Percentiles rank a stretch among this genome's conserved stretches.
Conservation (phyloP, 1,284 basidiomycete species). For the Austropuccinia psidii region DNA sequence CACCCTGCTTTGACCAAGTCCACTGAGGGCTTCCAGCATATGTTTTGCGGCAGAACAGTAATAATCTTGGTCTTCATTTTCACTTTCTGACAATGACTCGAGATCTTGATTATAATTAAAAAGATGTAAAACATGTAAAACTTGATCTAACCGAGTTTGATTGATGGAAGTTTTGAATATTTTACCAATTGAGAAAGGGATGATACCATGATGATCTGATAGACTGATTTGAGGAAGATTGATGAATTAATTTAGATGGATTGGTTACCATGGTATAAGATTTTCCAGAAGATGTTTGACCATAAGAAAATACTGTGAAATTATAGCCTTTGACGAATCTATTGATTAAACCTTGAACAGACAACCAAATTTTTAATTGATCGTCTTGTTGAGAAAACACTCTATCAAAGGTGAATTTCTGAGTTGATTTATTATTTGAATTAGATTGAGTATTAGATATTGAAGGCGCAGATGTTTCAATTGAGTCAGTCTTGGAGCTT, state of each 20-base stretch:
- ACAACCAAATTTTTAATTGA: constrained; percentile 77
- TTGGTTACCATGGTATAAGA: constrained; percentile 86
- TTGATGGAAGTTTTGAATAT: too few species aligned
- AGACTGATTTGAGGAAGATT: constrained; percentile 52
- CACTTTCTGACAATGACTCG: too few species aligned
- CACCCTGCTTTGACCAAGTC: too few species aligned
- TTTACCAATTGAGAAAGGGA: constrained; percentile 87
- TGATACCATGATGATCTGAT: constrained; percentile 60
- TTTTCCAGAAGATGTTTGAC: constrained; percentile 94
- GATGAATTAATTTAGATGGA: constrained; percentile 43
- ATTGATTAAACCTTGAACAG: constrained; percentile 74
- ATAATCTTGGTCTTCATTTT: too few species aligned
- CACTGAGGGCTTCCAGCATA: too few species aligned
- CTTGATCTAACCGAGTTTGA: too few species aligned
- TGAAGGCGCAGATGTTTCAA: constrained; percentile 55
- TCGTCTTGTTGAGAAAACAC: constrained; percentile 75
- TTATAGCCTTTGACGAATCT: constrained; percentile 94
- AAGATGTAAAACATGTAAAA: too few species aligned
- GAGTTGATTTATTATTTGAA: constrained; percentile 44
- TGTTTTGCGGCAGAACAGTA: too few species aligned
- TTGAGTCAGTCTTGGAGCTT: constrained; percentile 52
- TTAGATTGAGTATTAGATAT: constrained; percentile 57
- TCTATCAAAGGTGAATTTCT: constrained; percentile 85
- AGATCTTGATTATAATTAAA: too few species aligned
- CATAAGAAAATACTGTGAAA: constrained; percentile 94